phyloP scores from a whole-genome alignment of 768 basidiomycete species.

The Clavaria fumosa region DNA sequence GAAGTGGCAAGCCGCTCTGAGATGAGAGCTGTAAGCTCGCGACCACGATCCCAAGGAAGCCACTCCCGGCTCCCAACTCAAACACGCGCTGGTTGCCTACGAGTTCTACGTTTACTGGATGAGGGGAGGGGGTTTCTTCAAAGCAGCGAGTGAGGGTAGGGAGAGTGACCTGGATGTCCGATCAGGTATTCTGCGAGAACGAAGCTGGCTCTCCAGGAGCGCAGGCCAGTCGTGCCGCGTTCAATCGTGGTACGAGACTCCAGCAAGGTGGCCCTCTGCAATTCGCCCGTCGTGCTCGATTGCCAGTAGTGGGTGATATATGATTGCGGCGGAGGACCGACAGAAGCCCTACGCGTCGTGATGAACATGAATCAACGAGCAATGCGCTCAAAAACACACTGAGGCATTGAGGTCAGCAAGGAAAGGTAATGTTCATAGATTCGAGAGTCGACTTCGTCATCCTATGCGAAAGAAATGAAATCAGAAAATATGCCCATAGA shows the following conservation, averaged over 20 bases:
- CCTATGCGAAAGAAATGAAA: slow-evolving; percentile 17
- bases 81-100: slow-evolving; percentile 34
- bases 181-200: slow-evolving; percentile 48
- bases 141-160: background rate
- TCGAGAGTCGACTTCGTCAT: slow-evolving; percentile 45
- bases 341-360: too few relatives aligned
- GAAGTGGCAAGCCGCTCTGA: slow-evolving; percentile 1
- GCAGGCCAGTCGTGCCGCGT: slow-evolving; percentile 61
- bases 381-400: slow-evolving; percentile 17
- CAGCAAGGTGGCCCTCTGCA: slow-evolving; percentile 37
- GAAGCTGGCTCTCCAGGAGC: slow-evolving; percentile 68
- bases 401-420: slow-evolving; percentile 25
- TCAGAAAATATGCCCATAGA: slow-evolving; percentile 6
- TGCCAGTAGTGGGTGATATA: slow-evolving; percentile 58
- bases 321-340: slow-evolving; percentile 33
- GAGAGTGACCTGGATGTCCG: slow-evolving; percentile 32
- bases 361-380: too few relatives aligned
- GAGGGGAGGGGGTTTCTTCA: slow-evolving; percentile 6
- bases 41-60: slow-evolving; percentile 55
- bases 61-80: slow-evolving; percentile 63
- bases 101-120: slow-evolving; percentile 21
- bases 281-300: slow-evolving; percentile 3
- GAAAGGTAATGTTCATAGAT: slow-evolving; percentile 50
- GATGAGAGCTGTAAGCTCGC: slow-evolving; percentile 36
- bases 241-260: slow-evolving; percentile 67